Evolutionary conservation across 441 rosid genomes (phyloP).

Genomic region (Raphanus hybrid): DNA sequence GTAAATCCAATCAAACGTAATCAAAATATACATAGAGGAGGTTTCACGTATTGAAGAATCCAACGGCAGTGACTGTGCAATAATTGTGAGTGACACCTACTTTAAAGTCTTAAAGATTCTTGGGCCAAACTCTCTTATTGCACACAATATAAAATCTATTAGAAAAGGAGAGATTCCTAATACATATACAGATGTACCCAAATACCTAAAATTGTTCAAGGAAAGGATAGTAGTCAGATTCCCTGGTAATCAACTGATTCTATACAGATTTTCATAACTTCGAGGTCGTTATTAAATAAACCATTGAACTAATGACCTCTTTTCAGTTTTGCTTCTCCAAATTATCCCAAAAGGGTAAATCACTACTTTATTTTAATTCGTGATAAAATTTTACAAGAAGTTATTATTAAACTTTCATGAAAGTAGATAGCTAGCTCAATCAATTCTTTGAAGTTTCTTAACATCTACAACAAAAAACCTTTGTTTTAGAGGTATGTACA

Average conservation of each 20-base stretch:
- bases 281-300: slow-evolving; percentile 25
- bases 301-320: background rate
- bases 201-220: slow-evolving; percentile 15
- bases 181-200: background rate
- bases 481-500: too few species aligned
- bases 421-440: too few species aligned
- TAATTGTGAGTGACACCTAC: slow-evolving; percentile 30
- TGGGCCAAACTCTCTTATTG: slow-evolving; percentile 18
- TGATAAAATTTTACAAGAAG: too few species aligned
- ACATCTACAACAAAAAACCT: background rate
- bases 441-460: too few species aligned
- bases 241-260: slow-evolving; percentile 35
- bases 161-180: background rate
- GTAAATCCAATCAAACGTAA: slow-evolving; percentile 12
- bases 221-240: slow-evolving; percentile 30
- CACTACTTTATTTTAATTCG: too few species aligned
- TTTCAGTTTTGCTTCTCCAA: slow-evolving; percentile 18
- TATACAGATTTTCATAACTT: slow-evolving; percentile 13
- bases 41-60: slow-evolving; percentile 23
- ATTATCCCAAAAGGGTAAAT: background rate
- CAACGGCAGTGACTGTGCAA: slow-evolving; percentile 36
- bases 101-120: slow-evolving; percentile 28
- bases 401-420: too few species aligned
- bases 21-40: background rate
- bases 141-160: background rate